A percentile compares a stretch with the other conserved stretches of the same genome.
Evolutionary conservation across 2,329 filamentous ascomycete genomes (phyloP).

Genomic region (Pestalotiopsis sp.): DNA sequence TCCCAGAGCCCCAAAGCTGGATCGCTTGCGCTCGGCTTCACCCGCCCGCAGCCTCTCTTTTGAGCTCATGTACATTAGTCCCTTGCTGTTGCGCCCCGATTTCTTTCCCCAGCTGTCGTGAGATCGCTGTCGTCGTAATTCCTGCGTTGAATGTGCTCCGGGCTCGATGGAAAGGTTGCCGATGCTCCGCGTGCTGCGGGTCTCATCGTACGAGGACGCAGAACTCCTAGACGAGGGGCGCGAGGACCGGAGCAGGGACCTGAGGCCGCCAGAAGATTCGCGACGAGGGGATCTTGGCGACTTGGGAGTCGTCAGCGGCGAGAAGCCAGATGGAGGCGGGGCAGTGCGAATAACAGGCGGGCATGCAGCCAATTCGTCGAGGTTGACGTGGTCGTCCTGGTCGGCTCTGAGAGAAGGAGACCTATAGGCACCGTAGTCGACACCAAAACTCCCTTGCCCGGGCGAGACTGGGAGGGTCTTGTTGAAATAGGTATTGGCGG

Average conservation of each 20-base stretch:
- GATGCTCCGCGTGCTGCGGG: constrained; percentile 63
- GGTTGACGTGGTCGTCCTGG: constrained; percentile 47
- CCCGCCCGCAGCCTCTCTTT: constrained; percentile 67
- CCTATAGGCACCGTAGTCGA: constrained; percentile 72
- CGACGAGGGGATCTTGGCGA: constrained; percentile 51
- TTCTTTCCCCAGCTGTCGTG: constrained; percentile 67
- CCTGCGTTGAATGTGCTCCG: constrained; percentile 47
- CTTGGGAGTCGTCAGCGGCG: constrained; percentile 67
- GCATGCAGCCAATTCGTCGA: constrained; percentile 63
- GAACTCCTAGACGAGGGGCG: constrained; percentile 65
- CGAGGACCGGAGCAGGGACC: constrained; percentile 62
- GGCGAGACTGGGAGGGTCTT: constrained; percentile 42
- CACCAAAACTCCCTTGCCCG: constrained; percentile 61
- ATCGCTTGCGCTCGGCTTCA: constrained; percentile 63
- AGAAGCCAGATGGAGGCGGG: constrained; percentile 78
- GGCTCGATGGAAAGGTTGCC: constrained; percentile 68
- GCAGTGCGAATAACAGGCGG: constrained; percentile 80
- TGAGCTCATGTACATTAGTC: constrained; percentile 75
- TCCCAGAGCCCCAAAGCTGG: constrained; percentile 43
- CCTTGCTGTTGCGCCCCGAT: constrained; percentile 53
- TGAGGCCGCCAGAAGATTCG: constrained; percentile 54
- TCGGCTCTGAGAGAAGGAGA: constrained; percentile 53
- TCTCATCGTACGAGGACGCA: constrained; percentile 58
- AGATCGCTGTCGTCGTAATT: constrained; percentile 56
- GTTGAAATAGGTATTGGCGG: constrained; percentile 72